phyloP scores from a whole-genome alignment of 257 asterid genomes.

The Forsythia viridissima region DNA sequence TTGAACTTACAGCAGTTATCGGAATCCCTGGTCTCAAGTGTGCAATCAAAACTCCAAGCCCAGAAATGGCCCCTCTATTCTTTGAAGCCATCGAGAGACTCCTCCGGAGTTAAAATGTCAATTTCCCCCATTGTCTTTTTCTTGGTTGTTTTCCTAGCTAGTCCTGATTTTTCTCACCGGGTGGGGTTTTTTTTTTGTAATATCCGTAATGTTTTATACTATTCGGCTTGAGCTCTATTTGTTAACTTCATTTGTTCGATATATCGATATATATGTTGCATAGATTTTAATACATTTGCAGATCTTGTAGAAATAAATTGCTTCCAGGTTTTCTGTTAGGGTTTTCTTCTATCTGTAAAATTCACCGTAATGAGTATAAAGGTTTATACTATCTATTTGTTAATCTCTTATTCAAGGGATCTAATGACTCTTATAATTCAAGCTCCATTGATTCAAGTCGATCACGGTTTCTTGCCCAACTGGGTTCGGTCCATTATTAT shows the following conservation, averaged over 20 bases:
- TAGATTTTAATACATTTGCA: not conserved
- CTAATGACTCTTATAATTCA: not conserved
- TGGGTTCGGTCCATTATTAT: not conserved
- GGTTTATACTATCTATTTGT: not conserved
- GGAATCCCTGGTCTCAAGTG: conserved; percentile 90
- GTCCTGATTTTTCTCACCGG: conserved; percentile 23
- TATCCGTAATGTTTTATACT: not conserved
- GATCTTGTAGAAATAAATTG: not conserved
- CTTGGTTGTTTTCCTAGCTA: not conserved
- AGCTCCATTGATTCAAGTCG: not conserved
- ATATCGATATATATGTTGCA: not conserved
- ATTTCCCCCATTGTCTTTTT: conserved; percentile 8
- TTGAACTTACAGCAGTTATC: conserved; percentile 76
- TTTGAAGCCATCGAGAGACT: conserved; percentile 66
- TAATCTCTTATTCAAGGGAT: not conserved
- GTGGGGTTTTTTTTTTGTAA: not conserved
- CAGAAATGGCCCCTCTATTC: conserved; percentile 89
- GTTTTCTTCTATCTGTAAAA: not conserved
- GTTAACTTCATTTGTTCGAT: not conserved
- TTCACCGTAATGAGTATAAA: not conserved
- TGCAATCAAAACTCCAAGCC: conserved; percentile 82
- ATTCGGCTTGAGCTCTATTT: not conserved
- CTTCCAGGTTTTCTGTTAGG: not conserved
- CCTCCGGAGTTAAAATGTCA: conserved; percentile 31
- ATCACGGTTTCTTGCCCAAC: not conserved